Conservation (phyloP, 768 basidiomycete species). For the Tubosaeta sp. region DNA sequence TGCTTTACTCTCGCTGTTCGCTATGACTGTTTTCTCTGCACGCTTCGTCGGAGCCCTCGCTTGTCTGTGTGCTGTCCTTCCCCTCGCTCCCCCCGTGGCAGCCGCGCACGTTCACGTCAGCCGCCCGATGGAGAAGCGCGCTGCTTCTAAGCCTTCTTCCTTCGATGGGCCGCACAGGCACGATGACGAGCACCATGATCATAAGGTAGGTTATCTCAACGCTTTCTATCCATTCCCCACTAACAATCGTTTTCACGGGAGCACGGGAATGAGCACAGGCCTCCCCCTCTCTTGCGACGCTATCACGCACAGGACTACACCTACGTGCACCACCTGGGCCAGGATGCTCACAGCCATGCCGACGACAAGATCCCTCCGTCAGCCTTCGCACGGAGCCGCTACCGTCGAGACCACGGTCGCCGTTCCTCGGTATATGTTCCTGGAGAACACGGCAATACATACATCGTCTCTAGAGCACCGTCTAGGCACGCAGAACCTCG, state of each 20-base stretch:
- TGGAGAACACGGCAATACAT: slow-evolving; percentile 25
- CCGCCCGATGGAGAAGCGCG: slow-evolving; percentile 7
- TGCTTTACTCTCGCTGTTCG: slow-evolving; percentile 15
- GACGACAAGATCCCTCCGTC: slow-evolving; percentile 13
- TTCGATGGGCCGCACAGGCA: neutral
- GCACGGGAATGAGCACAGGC: neutral
- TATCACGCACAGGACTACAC: neutral
- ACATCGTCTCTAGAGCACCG: slow-evolving; percentile 20
- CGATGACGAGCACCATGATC: neutral
- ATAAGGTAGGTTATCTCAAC: slow-evolving; percentile 4
- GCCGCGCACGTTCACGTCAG: slow-evolving; percentile 37
- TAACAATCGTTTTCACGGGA: neutral
- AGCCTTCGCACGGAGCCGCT: slow-evolving; percentile 18
- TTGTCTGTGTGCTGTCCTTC: slow-evolving; percentile 42
- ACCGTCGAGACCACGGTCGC: slow-evolving; percentile 11
- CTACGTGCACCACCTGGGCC: neutral
- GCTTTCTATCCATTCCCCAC: neutral
- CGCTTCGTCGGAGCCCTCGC: slow-evolving; percentile 43
- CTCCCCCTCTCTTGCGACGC: slow-evolving; percentile 18
- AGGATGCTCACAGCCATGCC: neutral
- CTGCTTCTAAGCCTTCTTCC: neutral
- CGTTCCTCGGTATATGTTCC: slow-evolving; percentile 23
- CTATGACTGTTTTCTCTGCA: slow-evolving; percentile 48
- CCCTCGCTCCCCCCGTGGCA: slow-evolving; percentile 34
- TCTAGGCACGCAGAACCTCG: neutral